These are phyloP conservation scores for Trametes sp. DNA, from an alignment of 1,284 basidiomycete genomes.

Conservation along the genomic window DNA sequence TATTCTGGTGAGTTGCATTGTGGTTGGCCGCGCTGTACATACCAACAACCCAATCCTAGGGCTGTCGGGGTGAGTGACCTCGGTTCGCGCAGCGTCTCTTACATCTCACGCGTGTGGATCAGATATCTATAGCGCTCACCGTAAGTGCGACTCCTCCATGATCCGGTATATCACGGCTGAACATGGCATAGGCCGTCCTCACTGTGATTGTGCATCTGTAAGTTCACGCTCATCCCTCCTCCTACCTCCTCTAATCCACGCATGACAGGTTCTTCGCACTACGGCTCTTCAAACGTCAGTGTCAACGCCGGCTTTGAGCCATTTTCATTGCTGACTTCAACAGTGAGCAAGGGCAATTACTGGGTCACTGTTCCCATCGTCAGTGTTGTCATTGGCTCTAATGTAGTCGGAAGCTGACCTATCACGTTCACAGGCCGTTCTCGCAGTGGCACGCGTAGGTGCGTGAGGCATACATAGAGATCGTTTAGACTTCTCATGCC, in stretches of 20 bases:
- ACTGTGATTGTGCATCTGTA: slow-evolving; percentile 37
- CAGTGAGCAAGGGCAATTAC: slow-evolving; percentile 40
- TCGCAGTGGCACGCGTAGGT: slow-evolving; percentile 31
- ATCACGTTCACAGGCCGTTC: slow-evolving; percentile 15
- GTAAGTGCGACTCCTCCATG: slow-evolving; percentile 11
- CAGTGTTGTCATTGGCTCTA: neutral
- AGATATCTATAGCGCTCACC: slow-evolving; percentile 36
- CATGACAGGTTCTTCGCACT: slow-evolving; percentile 33
- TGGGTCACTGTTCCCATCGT: slow-evolving; percentile 33
- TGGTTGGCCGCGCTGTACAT: neutral
- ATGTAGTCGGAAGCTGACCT: neutral
- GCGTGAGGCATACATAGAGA: neutral
- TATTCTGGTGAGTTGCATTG: slow-evolving; percentile 33
- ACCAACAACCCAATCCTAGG: slow-evolving; percentile 12
- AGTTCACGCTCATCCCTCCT: neutral
- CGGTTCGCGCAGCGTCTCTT: too few relatives aligned
- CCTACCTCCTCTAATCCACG: neutral
- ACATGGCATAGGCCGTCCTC: slow-evolving; percentile 28
- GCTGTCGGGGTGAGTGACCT: slow-evolving; percentile 29
- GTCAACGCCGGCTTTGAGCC: neutral
- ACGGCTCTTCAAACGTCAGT: slow-evolving; percentile 34
- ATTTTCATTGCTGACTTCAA: neutral
- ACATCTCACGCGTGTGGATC: neutral
- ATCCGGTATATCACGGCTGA: neutral
- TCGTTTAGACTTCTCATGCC: too few relatives aligned